Base-by-base conservation (phyloP, 495 filamentous ascomycete genomes). In the Tuber borchii region DNA sequence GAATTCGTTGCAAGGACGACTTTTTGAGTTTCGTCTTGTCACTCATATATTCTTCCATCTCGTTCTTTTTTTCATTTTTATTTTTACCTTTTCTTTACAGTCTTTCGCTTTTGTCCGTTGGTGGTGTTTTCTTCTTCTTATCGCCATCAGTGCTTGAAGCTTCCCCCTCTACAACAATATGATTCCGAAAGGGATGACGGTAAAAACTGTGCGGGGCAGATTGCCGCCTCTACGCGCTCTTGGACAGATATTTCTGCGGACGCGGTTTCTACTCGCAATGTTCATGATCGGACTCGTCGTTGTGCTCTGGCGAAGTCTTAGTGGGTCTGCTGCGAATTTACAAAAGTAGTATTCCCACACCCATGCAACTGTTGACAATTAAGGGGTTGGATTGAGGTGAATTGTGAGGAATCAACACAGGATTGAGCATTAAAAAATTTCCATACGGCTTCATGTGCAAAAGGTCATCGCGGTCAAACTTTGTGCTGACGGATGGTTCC, bases 291-390 rank as follows among this genome's bases (percentile, higher is more conserved):
- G 91, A 31, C 85, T 93, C 80, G 84, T 97, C 78, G 84, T 97
- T 84, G 87, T 97, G 86, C 84, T 97, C 90, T 99, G 94, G 94
- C 90, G 93, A 83, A 91, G 93, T 70, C 89, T 97, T 77, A 90
- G 90, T 82, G 89, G 87, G 70, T 93, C 93, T 22, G 93, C 94
- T 39, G 88, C 89, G 68, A 92, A 95, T 78, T 93, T 97, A 92
- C 93, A 97, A 88, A 97, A 90, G 94, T 97, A 86, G 75, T 34
- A 69, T 70, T 71, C 69, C 76, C 42, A 40, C 39, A 40, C 9
- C 45, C 39, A 44, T 73, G 43, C 40, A 42, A 14, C 78, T 51
- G 16, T 51, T 72, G 46, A 69, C 71, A 75, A 44, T 79, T 72
- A 72, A 39, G 69, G 51, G 43, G 39, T 40, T 56, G 51, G 51